phyloP scores from a whole-genome alignment of 345 rosid species.

The Ricinus communis region DNA sequence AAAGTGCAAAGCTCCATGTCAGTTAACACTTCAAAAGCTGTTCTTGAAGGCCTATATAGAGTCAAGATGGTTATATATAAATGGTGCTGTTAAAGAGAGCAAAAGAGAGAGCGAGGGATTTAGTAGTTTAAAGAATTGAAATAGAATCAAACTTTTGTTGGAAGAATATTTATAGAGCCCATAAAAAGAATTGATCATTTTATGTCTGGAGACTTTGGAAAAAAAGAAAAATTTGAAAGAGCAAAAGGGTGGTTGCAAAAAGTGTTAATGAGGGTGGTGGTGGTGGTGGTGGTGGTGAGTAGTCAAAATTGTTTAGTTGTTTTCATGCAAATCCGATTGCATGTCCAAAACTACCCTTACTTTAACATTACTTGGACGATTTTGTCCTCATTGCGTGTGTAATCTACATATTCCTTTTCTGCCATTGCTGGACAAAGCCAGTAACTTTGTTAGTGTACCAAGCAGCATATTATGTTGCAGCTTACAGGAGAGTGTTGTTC shows the following conservation, averaged over 20 bases:
- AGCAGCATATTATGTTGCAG: background rate
- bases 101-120: conserved; percentile 1
- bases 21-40: background rate
- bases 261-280: background rate
- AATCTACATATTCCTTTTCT: background rate
- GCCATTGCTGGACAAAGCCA: background rate
- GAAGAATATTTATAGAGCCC: conserved; percentile 45
- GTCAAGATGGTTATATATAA: too few species aligned
- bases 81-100: background rate
- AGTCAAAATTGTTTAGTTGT: background rate
- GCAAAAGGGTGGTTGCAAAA: background rate
- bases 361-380: background rate
- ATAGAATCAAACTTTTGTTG: conserved; percentile 8
- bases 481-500: background rate
- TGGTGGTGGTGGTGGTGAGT: too few species aligned
- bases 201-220: too few species aligned
- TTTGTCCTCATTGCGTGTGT: background rate
- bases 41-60: background rate
- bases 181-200: conserved; percentile 7
- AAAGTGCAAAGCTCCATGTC: conserved; percentile 32
- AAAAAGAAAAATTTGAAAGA: background rate
- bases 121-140: conserved; percentile 9
- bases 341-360: background rate
- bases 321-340: background rate
- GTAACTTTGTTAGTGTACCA: background rate